These are phyloP conservation scores for Colletotrichum sp. DNA, from an alignment of 2,329 filamentous ascomycete species.

Conservation along the genomic window DNA sequence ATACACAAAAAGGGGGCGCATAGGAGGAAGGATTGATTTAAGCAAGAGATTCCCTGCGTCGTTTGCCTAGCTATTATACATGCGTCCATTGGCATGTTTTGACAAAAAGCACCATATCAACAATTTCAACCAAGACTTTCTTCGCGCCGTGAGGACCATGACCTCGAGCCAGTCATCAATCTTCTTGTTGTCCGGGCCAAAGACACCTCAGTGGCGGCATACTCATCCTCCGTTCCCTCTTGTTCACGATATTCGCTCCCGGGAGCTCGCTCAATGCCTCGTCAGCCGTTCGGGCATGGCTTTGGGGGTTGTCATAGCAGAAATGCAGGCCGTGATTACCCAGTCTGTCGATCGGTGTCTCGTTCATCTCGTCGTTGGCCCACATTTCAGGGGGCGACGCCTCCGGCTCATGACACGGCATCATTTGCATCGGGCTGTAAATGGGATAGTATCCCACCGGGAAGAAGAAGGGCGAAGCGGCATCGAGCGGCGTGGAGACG, in stretches of 20 bases:
- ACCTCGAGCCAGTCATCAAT: neutral
- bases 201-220: conserved; percentile 32
- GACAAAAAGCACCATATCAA: neutral
- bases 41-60: neutral
- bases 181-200: conserved; percentile 27
- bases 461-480: conserved; percentile 34
- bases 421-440: neutral
- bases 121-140: neutral
- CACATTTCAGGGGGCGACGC: neutral
- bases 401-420: neutral
- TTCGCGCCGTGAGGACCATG: neutral
- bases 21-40: neutral
- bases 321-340: conserved; percentile 12
- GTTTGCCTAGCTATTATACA: neutral
- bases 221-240: conserved; percentile 34
- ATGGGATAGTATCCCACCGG: conserved; percentile 24
- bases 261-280: neutral
- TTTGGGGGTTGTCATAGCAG: neutral
- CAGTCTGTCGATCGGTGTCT: neutral
- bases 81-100: neutral
- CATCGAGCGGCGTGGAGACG: conserved; percentile 30
- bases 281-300: neutral
- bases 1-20: neutral
- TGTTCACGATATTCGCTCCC: neutral
- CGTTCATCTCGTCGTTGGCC: neutral